Base-by-base conservation (phyloP, 306 rosid genomes). In the Lupinus albus region DNA sequence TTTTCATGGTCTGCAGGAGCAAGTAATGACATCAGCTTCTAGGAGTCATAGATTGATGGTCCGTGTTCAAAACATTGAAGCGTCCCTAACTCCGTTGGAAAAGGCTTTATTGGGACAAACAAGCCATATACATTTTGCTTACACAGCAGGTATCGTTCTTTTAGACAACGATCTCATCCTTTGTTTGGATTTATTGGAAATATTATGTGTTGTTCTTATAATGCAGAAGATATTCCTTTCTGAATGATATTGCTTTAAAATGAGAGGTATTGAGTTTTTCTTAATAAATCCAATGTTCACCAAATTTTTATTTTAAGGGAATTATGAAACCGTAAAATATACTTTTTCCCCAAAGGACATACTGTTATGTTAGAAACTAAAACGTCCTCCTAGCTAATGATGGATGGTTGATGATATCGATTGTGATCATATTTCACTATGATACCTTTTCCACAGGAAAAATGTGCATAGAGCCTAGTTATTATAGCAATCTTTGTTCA, bases 1-100 rank as follows among this genome's bases (percentile, higher is more conserved):
- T 57, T 93, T 93, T 68, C 98, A 93, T 86, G 98, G 98, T 72
- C 82, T 93, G 80, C 98, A 93, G 74, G 98, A 93, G 82, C 96
- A 93, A 80, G 94, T 91, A 67, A 82, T 82, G 82, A 68, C 83
- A 17, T 86, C 98, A 55, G 81, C 96, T 73, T 84, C 88, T 48
- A 83, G 98, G 82, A 93, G 97, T 79, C 94, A 84, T 64, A 93
- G 83, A 76, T 82, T 93, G 83, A 82, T 68, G 81, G 78, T 70
- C 75, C 96, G 96, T 49, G 88, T 90, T 42, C 86, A 80, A 54
- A 84, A 82, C 70, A 84, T 93, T 70, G 98, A 93, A 84, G 85
- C 88, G 72, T 81, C 97, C 50, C 89, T 93, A 56, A 89, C 98
- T 74, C 80, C 91, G 64, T 79, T 93, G 76, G 97, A 93, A 81